Evolutionary conservation across 805 yeast species (phyloP), one percentile per base, ranked within the genome.

Genomic region (Tetrapisispora arboricola): DNA sequence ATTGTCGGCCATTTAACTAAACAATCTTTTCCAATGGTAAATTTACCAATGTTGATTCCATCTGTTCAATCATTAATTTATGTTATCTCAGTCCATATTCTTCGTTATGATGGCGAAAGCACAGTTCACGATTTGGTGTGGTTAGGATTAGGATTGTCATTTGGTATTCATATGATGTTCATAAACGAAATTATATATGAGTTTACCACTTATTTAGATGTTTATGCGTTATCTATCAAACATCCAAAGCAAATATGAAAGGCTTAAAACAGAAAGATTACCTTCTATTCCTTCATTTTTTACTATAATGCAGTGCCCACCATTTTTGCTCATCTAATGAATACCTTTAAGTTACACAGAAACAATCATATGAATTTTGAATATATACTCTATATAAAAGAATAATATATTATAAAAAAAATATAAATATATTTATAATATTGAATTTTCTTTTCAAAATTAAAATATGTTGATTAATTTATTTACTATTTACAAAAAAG

Each of bases 1-100:
- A 88, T 88, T 54, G 69, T 82, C 41, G 90, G 84, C 2, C 96
- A 88, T 61, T 75, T 90, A 50, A 85, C 96, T 0, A 65, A 72
- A 39, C 94, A 84, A 60, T 63, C 67, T 13, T 87, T 83, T 69
- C 96, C 97, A 40, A 63, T 68, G 58, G 50, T 74, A 46, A 84
- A 86, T 41, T 69, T 82, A 19, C 86, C 95, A 39, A 76, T 78
- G 70, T 68, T 75, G 27, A 67, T 85, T 42, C 84, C 96, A 51
- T 6, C 67, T 20, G 48, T 64, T 15, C 78, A 86, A 65, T 42
- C 59, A 13, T 10, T 62, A 2, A 45, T 61, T 6, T 58, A 61
- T 39, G 20, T 45, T 16, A 22, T 71, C 19, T 41, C 44, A 4
- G 46, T 45, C 11, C 46, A 53, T n/a, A 27, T 48, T 1, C 40